A percentile compares a stretch with the other conserved stretches of the same genome.
phyloP scores from a whole-genome alignment of 1,139 yeast species.

The Geotrichum citri-aurantii region DNA sequence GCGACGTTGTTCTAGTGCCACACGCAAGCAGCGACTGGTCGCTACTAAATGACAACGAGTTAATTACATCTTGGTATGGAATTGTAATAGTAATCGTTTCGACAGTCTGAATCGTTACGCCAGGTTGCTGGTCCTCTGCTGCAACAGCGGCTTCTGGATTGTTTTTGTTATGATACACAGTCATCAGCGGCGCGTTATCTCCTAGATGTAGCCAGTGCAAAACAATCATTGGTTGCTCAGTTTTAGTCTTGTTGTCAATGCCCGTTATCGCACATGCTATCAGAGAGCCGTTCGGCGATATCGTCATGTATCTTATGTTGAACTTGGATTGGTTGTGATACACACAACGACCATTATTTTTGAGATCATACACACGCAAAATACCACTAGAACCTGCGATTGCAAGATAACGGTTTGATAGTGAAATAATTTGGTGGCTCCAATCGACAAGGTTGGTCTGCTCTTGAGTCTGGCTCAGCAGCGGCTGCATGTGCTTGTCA shows the following conservation, averaged over 20 bases:
- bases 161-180: conserved; percentile 8
- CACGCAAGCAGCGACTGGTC: conserved; percentile 69
- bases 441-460: conserved; percentile 35
- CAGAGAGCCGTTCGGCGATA: conserved; percentile 57
- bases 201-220: conserved; percentile 44
- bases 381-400: conserved; percentile 73
- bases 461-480: conserved; percentile 25
- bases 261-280: conserved; percentile 83
- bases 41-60: conserved; percentile 62
- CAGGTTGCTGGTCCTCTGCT: conserved; percentile 1
- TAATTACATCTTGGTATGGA: conserved; percentile 82
- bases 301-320: conserved; percentile 72
- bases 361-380: conserved; percentile 57
- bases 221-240: conserved; percentile 75
- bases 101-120: conserved; percentile 29
- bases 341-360: conserved; percentile 53
- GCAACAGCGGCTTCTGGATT: neutral
- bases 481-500: neutral
- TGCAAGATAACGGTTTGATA: conserved; percentile 56
- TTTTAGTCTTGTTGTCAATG: conserved; percentile 58
- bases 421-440: conserved; percentile 62
- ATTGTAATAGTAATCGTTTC: conserved; percentile 66
- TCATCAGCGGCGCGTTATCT: conserved; percentile 13
- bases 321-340: conserved; percentile 66
- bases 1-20: conserved; percentile 75